phyloP scores from a whole-genome alignment of 2,329 filamentous ascomycete genomes.

The Neonectria hederae region DNA sequence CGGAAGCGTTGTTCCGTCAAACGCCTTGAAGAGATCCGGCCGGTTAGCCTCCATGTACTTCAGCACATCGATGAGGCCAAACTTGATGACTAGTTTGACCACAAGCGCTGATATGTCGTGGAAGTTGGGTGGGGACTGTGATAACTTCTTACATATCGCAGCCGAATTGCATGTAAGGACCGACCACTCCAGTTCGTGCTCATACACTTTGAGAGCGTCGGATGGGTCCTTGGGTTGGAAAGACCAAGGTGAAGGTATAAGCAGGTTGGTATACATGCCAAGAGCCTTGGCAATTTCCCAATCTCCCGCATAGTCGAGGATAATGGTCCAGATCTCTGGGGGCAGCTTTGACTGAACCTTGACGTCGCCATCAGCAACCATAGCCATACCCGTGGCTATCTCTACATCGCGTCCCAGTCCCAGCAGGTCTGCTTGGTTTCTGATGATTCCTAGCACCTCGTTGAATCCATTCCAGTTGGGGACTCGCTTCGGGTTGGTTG shows the following conservation, averaged over 20 bases:
- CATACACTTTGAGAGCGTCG: constrained; percentile 75
- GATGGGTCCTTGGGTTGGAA: constrained; percentile 65
- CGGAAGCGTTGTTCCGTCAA: constrained; percentile 84
- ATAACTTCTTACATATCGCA: constrained; percentile 78
- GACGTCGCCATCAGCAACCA: constrained; percentile 47
- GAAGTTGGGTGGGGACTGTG: constrained; percentile 75
- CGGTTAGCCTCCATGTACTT: constrained; percentile 71
- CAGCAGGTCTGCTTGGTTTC: constrained; percentile 80
- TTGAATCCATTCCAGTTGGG: constrained; percentile 73
- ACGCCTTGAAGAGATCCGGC: constrained; percentile 82
- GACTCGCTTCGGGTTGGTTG: constrained; percentile 59
- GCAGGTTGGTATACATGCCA: constrained; percentile 80
- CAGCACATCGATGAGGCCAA: constrained; percentile 82
- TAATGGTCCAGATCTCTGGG: constrained; percentile 87
- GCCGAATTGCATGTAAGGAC: constrained; percentile 77
- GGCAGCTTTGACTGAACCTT: constrained; percentile 66
- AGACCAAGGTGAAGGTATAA: constrained; percentile 76
- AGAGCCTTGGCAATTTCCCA: constrained; percentile 90
- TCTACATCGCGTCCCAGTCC: constrained; percentile 78
- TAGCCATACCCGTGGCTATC: constrained; percentile 54
- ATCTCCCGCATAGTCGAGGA: constrained; percentile 84
- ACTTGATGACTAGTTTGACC: constrained; percentile 91
- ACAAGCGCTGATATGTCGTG: constrained; percentile 79
- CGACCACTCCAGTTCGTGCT: constrained; percentile 85
- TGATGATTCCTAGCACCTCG: constrained; percentile 77